Evolutionary conservation across 2,329 filamentous ascomycete species (phyloP), one percentile per base, ranked within the genome.

Genomic region (Cryphonectria japonica): DNA sequence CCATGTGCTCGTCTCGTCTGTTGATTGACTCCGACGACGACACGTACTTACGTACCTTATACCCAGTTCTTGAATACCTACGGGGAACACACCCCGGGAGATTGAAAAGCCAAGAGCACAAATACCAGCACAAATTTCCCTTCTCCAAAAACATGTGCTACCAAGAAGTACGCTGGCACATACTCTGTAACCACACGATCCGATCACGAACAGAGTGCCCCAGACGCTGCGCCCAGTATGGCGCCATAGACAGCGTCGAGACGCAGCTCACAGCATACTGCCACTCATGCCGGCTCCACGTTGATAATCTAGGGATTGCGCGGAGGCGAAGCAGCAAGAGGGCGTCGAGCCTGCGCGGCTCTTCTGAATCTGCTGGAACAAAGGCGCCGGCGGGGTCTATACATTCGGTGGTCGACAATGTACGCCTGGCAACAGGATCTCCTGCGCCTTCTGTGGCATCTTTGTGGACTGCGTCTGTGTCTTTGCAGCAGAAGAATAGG

Each of bases 231-330:
- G 46, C 59, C 19, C 59, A 65, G 41, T 64, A 64, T n/a, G 67
- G 59, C 3, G 59, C 60, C 60, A 63, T 72, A 39, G 70, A 72
- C 65, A 60, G 19, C 26, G 39, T 72, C 46, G 70, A 72, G 60
- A 72, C 66, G 6, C 68, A 72, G 41, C 68, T 72, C n/a, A 70
- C 68, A 26, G 69, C 70, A 16, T 72, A 72, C 68, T 72, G 70
- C 50, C 68, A 72, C 60, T 54, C 70, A 29, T 72, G 70, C 50
- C 68, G 70, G 26, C 68, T 61, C 22, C 64, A 67, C 41, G 68
- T 70, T 32, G 70, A 72, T 65, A 72, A 66, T 65, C 61, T 69
- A 6, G 70, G 68, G n/a, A 50, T 69, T 14, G 67, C 67, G 6
- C 39, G 67, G 39, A 43, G 60, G n/a, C 67, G 67, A 4, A 64